These are phyloP conservation scores for Penicillium sp. DNA, from an alignment of 2,329 filamentous ascomycete genomes.

Conservation along the genomic window DNA sequence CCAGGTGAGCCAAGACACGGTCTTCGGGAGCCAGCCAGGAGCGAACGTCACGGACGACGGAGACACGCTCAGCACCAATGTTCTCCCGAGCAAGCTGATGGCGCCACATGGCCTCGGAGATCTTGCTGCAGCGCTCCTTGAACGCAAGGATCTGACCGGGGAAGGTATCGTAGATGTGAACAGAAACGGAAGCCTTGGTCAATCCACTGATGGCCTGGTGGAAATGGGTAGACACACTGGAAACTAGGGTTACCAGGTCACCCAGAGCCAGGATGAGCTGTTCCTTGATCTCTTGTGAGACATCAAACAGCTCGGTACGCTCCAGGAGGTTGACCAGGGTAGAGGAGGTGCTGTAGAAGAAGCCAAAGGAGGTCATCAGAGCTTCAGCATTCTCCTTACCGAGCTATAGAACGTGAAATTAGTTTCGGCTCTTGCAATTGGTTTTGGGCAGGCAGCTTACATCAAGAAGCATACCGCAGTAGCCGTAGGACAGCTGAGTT, in stretches of 20 bases:
- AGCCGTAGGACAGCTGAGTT: slow-evolving; percentile 51
- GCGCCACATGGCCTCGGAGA: slow-evolving; percentile 42
- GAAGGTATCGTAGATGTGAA: slow-evolving; percentile 43
- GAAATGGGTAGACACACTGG: slow-evolving; percentile 38
- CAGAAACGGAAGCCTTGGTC: slow-evolving; percentile 26
- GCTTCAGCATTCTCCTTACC: slow-evolving; percentile 31
- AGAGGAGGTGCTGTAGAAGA: slow-evolving; percentile 52
- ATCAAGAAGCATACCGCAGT: slow-evolving; percentile 50
- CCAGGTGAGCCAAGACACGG: slow-evolving; percentile 44
- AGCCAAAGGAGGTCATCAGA: slow-evolving; percentile 52
- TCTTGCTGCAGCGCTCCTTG: slow-evolving; percentile 33
- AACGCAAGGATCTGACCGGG: slow-evolving; percentile 38
- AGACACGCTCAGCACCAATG: slow-evolving; percentile 32
- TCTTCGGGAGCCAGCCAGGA: slow-evolving; percentile 50
- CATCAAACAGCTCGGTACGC: slow-evolving; percentile 48
- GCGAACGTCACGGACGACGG: slow-evolving; percentile 33
- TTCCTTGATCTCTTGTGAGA: slow-evolving; percentile 50
- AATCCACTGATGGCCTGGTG: slow-evolving; percentile 30
- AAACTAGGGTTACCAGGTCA: slow-evolving; percentile 36
- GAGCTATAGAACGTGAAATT: slow-evolving; percentile 11
- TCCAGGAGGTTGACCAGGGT: slow-evolving; percentile 46
- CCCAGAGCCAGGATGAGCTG: slow-evolving; percentile 44
- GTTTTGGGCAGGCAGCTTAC: slow-evolving; percentile 29
- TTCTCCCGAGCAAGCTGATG: slow-evolving; percentile 37
- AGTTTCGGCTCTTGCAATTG: neutral